phyloP scores from a whole-genome alignment of 2,329 filamentous ascomycete genomes.

The Talaromyces funiculosus region DNA sequence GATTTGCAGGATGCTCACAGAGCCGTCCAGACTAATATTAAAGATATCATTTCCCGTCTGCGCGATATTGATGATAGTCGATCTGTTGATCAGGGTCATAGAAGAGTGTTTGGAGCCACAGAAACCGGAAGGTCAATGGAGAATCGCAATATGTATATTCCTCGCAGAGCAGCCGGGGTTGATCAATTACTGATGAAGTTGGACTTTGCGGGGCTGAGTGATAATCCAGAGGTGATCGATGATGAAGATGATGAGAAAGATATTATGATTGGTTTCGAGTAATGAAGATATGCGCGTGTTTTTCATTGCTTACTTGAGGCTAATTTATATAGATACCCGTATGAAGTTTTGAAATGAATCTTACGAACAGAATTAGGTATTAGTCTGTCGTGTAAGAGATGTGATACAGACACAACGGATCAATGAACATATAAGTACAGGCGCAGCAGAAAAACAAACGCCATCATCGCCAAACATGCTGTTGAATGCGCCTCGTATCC shows the following conservation, averaged over 20 bases:
- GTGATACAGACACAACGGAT: neutral
- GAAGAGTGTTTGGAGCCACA: slow-evolving; percentile 29
- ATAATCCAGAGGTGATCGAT: slow-evolving; percentile 8
- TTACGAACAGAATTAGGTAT: neutral
- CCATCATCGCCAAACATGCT: neutral
- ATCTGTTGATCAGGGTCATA: slow-evolving; percentile 29
- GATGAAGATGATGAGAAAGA: neutral
- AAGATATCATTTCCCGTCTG: slow-evolving; percentile 52
- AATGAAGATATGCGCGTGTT: neutral
- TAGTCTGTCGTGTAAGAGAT: neutral
- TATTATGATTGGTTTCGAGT: slow-evolving; percentile 7
- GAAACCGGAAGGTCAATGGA: slow-evolving; percentile 18
- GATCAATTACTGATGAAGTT: slow-evolving; percentile 88
- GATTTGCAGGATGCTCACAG: slow-evolving; percentile 61
- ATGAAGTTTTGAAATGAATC: neutral
- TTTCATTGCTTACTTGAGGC: neutral
- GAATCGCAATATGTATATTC: slow-evolving; percentile 52
- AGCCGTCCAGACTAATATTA: slow-evolving; percentile 62
- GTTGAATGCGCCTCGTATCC: neutral
- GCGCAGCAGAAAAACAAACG: neutral
- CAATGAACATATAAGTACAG: neutral
- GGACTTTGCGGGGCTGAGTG: slow-evolving; percentile 49
- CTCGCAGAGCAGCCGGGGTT: slow-evolving; percentile 69
- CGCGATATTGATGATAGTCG: slow-evolving; percentile 57
- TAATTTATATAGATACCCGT: neutral